A percentile compares a stretch with the other conserved stretches of the same genome.
Evolutionary conservation across 2,329 filamentous ascomycete genomes (phyloP).

Genomic region (Teratosphaeriaceae sp.): DNA sequence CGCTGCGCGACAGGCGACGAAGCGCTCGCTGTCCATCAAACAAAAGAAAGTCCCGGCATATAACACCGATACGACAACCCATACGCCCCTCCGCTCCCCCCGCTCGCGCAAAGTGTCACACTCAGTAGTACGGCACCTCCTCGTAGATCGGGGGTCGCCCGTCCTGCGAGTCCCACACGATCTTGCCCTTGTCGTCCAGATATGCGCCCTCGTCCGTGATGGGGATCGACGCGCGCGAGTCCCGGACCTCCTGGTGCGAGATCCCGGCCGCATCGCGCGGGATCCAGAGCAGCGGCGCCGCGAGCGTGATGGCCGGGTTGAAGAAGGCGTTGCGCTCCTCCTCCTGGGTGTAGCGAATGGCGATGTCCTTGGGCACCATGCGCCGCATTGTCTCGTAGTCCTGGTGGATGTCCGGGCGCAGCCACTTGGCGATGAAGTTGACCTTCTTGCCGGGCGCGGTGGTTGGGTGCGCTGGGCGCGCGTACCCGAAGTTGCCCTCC

Average conservation of each 20-base stretch:
- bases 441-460: constrained; percentile 41
- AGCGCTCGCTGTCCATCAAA: not conserved
- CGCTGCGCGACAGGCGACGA: not conserved
- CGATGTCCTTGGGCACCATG: constrained; percentile 56
- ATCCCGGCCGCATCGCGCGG: constrained; percentile 69
- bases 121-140: constrained; percentile 48
- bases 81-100: not conserved
- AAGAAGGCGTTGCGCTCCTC: constrained; percentile 63
- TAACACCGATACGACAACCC: not conserved
- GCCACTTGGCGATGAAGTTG: constrained; percentile 59
- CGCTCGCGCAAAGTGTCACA: too few species aligned
- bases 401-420: constrained; percentile 70
- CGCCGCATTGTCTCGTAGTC: constrained; percentile 66
- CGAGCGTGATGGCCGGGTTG: constrained; percentile 60
- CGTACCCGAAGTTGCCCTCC: constrained; percentile 16
- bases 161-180: constrained; percentile 51
- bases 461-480: constrained; percentile 14
- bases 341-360: constrained; percentile 55
- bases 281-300: constrained; percentile 73
- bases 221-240: constrained; percentile 63
- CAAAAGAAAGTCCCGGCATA: not conserved
- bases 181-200: constrained; percentile 63
- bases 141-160: constrained; percentile 54
- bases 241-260: constrained; percentile 67
- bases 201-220: constrained; percentile 74